phyloP scores from a whole-genome alignment of 495 filamentous ascomycete genomes.

The Penicillium bovifimosum region DNA sequence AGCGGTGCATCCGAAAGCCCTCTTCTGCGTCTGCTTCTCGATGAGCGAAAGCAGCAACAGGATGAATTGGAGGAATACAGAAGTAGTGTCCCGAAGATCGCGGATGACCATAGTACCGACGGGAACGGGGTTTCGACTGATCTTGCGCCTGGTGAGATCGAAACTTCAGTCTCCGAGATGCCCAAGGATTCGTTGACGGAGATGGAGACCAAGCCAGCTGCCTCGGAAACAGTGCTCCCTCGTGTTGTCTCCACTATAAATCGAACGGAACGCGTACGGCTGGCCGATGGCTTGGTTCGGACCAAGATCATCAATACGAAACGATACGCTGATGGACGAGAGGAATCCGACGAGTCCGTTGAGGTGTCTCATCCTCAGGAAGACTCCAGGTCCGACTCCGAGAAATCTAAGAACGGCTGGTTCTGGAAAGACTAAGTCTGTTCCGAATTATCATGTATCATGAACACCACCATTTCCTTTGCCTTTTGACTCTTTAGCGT shows the following conservation, averaged over 20 bases:
- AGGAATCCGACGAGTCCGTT: conserved; percentile 49
- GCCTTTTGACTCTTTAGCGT: not conserved
- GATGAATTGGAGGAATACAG: conserved; percentile 9
- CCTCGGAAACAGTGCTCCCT: conserved; percentile 4
- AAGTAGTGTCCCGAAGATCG: not conserved
- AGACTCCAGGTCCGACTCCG: conserved; percentile 4
- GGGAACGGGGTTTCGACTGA: conserved; percentile 30
- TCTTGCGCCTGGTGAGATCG: conserved; percentile 28
- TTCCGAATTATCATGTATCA: not conserved
- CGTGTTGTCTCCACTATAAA: conserved; percentile 53
- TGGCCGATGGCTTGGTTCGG: conserved; percentile 56
- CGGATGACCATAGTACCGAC: conserved; percentile 15
- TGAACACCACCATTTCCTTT: not conserved
- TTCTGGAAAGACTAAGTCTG: conserved; percentile 34
- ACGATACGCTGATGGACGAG: conserved; percentile 58
- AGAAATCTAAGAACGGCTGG: conserved; percentile 33
- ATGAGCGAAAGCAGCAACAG: conserved; percentile 23
- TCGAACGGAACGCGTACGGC: conserved; percentile 47
- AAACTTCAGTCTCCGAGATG: conserved; percentile 26
- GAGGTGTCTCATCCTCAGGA: conserved; percentile 26
- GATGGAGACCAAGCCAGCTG: not conserved
- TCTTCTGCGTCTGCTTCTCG: conserved; percentile 30
- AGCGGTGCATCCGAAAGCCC: conserved; percentile 25
- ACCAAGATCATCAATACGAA: conserved; percentile 57
- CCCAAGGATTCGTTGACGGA: conserved; percentile 3